Conservation (phyloP, 164 flowering plant species). For the Kalanchoe fedtschenkoi region DNA sequence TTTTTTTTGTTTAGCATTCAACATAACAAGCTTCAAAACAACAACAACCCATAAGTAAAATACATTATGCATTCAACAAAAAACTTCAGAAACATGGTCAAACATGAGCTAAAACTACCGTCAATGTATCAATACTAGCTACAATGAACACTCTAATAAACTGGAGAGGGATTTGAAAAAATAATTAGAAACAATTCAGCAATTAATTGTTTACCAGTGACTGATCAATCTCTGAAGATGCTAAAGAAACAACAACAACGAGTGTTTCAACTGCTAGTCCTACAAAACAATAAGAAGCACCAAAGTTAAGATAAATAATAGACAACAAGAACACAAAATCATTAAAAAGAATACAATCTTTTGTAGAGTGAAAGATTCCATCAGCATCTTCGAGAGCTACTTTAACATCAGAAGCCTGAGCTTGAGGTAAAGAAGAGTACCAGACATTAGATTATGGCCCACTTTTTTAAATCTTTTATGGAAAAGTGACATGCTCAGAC, state of each 20-base stretch:
- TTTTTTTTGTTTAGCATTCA: no score
- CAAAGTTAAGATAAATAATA: background rate
- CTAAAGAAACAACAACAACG: slow-evolving; percentile 66
- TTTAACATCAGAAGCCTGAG: slow-evolving; percentile 32
- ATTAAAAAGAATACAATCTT: slow-evolving; percentile 34
- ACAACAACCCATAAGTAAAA: no score
- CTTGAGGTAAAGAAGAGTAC: no score
- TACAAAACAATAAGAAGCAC: slow-evolving; percentile 15
- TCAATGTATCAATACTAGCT: background rate
- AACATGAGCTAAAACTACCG: background rate
- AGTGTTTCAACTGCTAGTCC: slow-evolving; percentile 84
- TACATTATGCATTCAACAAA: no score
- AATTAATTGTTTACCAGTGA: slow-evolving; percentile 49
- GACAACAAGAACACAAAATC: background rate
- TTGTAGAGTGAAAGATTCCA: slow-evolving; percentile 66
- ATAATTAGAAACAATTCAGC: no score
- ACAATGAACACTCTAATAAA: background rate
- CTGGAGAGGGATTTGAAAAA: no score
- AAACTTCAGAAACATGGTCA: slow-evolving; percentile 5
- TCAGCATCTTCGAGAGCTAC: slow-evolving; percentile 54
- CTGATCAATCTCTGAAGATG: slow-evolving; percentile 65
- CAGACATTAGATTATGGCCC: background rate
- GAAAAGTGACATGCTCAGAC: no score
- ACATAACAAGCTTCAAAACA: no score
- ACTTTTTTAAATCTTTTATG: no score